Base-by-base conservation (phyloP, 768 basidiomycete genomes). In the Trametes cinnabarina region DNA sequence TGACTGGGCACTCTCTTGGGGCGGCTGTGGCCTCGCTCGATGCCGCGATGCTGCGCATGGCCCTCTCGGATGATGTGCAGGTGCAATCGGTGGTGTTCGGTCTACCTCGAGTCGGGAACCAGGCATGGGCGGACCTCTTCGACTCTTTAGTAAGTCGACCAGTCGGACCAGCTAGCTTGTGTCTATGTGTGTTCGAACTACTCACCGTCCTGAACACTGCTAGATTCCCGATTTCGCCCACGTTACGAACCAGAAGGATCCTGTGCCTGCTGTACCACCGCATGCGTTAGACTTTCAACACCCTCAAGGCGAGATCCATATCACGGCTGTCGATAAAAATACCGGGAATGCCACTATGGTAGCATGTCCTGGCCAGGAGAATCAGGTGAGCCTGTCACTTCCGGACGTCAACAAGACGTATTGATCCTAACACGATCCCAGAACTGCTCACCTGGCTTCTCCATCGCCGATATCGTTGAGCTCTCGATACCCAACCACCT, bases 171-270 rank as follows among this genome's bases (percentile, higher is more conserved):
- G n/a, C n/a, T n/a, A n/a, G n/a, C n/a, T n/a, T n/a, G n/a, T 20
- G 41, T 10, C n/a, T 22, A 7, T 42, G 11, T 42, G 37, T 4
- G 37, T 6, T 15, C 37, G 14, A 6, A n/a, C 11, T 15, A n/a
- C 14, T 39, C 4, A 39, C 17, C 14, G n/a, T 20, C 43, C 15
- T 40, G 25, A 11, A 28, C 20, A 14, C 12, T 10, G 25, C 12
- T 44, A 66, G 67, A 30, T 68, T 39, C 61, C 68, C 2, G 28
- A 44, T 30, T 67, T 85, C 56, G 81, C 76, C 4, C 83, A 80
- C 53, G 77, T 87, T 59, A 84, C 80, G 64, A 85, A 87, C 68
- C 51, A 71, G 63, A 47, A 75, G 42, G 78, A 79, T 51, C 72
- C 73, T 0, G 66, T 79, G 7, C 78, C 78, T 3, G 73, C 56